Base-by-base conservation (phyloP, 352 stramenopile species). In the Globisporangium emineosum region DNA sequence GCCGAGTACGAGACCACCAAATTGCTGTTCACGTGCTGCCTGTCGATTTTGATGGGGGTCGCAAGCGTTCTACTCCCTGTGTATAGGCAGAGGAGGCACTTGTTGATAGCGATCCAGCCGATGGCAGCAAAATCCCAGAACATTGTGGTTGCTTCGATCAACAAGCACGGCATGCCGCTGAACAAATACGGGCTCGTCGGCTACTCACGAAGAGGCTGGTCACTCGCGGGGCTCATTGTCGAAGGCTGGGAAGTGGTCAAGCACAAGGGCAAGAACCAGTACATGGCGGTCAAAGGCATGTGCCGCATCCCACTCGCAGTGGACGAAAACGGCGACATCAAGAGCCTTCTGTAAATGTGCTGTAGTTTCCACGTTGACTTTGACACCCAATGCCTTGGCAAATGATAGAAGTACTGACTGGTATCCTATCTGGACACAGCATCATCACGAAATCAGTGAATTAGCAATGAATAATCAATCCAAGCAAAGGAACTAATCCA, bases 241-340 rank as follows among this genome's bases (percentile, higher is more conserved):
- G 72, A 79, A 64, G 67, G 70, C 32, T 79, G 72, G 64, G 53
- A 77, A 21, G 47, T 75, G 35, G 50, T 69, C 30, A 62, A 75
- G 40, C 43, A 53, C 47, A 23, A 17, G 15, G n/a, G 45, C 6
- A 63, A 68, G 50, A 51, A 57, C 30, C 62, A 58, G 17, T 51
- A 53, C 25, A 27, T 68, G 8, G 55, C 57, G 17, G 29, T 62
- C 55, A 68, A 64, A 40, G 45, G 55, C n/a, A 55, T 64, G 23
- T 68, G 62, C 9, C 55, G 62, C 30, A 68, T 64, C 45, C 62
- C 54, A 9, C 33, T 68, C 5, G 25, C 45, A 21, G 33, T 62
- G 17, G 45, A 68, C 8, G 55, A 68, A 5, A 37, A 35, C 15
- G 54, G 55, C 33, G 43, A 63, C 21, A 64, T 68, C 17, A 64